phyloP scores from a whole-genome alignment of 805 yeast genomes.

The Torulaspora maleeae region DNA sequence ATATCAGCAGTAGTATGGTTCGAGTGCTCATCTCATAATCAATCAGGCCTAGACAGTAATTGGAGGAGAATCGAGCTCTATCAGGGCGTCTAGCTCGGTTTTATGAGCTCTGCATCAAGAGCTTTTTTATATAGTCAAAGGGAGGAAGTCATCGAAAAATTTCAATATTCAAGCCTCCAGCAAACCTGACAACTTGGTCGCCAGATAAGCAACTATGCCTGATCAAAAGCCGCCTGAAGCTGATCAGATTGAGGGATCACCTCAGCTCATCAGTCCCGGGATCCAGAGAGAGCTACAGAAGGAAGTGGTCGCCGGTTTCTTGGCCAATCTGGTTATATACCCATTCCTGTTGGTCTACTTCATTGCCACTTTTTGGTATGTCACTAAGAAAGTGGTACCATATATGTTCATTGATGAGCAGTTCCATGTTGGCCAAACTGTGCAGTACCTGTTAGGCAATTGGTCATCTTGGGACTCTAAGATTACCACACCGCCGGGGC shows the following conservation, averaged over 20 bases:
- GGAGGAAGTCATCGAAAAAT: slow-evolving; percentile 1
- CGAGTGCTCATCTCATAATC: slow-evolving; percentile 2
- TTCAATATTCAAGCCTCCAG: not conserved
- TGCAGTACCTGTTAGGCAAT: slow-evolving; percentile 55
- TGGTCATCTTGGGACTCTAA: slow-evolving; percentile 77
- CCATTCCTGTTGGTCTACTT: slow-evolving; percentile 31
- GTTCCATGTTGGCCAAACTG: slow-evolving; percentile 81
- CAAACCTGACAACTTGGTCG: not conserved
- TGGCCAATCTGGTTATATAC: slow-evolving; percentile 35
- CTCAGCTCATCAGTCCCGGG: slow-evolving; percentile 29
- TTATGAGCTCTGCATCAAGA: not conserved
- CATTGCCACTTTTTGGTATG: slow-evolving; percentile 24
- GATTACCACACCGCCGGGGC: slow-evolving; percentile 96
- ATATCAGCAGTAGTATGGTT: not conserved
- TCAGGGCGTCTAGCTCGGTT: not conserved
- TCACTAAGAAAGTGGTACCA: slow-evolving; percentile 32
- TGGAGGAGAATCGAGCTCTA: not conserved
- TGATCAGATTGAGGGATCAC: slow-evolving; percentile 6
- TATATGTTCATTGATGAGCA: slow-evolving; percentile 55
- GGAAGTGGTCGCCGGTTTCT: slow-evolving; percentile 31
- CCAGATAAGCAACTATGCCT: slow-evolving; percentile 3
- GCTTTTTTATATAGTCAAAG: not conserved
- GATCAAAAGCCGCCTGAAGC: slow-evolving; percentile 1
- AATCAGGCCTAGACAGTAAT: not conserved
- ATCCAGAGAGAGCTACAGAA: slow-evolving; percentile 28